Base-by-base conservation (phyloP, 1,284 basidiomycete species). In the Rhodotorula mucilaginosa region DNA sequence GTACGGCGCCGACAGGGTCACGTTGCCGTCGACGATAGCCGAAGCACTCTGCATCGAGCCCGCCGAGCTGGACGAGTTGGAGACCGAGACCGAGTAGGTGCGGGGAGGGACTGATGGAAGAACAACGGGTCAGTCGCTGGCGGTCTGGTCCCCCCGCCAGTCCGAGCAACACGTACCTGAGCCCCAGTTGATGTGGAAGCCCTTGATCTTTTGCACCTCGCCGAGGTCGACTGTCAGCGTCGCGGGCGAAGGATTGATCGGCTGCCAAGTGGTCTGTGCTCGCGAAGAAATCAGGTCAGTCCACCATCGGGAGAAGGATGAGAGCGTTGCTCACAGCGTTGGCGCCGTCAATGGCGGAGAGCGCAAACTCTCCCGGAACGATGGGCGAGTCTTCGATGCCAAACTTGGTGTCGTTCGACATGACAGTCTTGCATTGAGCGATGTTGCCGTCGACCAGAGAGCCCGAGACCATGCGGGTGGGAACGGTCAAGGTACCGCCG, bases 271-370 rank as follows among this genome's bases (percentile, higher is more conserved):
- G 1, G 74, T 75, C 64, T 72, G 44, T 0, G n/a, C 18, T 8
- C 7, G 10, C 16, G 7, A 57, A 18, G 66, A 51, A 47, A 44
- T 52, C 39, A 18, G 5, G 18, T 16, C 12, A 12, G 31, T 23
- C 31, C 12, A 10, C 26, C 19, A 31, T 8, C 19, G 19, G 23
- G 16, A 44, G 21, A 26, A 46, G 15, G 2, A 44, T 12, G 12
- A 44, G 39, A 10, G 39, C 23, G 48, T 21, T 0, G 59, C 70
- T 51, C 12, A 72, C 70, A 3, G 74, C 69, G 56, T 79, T 79
- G 5, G 76, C 72, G n/a, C 79, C 79, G 49, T 79, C 79, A n/a
- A 76, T 69, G 12, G 78, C 77, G 3, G 74, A 70, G 26, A 78
- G 60, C 2, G 69, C 72, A 65, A 72, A 78, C 29, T 78, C 74